Evolutionary conservation across 257 asterid genomes (phyloP).

Genomic region (Cynanchum wilfordii): DNA sequence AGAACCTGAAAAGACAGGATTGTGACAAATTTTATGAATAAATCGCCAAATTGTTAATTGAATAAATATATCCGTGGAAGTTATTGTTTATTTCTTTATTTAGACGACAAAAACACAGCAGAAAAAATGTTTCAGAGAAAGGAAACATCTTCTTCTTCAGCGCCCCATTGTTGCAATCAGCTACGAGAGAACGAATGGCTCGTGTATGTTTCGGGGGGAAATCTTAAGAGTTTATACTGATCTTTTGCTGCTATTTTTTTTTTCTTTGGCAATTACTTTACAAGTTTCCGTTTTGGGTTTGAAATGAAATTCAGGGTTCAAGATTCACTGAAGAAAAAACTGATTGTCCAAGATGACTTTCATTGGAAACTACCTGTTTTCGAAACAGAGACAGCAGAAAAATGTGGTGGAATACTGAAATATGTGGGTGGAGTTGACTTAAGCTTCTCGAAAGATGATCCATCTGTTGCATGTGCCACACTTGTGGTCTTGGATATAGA

Average conservation of each 20-base stretch:
- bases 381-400: slow-evolving; percentile 23
- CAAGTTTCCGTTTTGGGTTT: not conserved
- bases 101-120: too few relatives aligned
- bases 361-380: slow-evolving; percentile 45
- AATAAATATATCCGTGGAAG: too few relatives aligned
- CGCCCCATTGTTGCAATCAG: not conserved
- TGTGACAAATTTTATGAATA: too few relatives aligned
- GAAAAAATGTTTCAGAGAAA: not conserved
- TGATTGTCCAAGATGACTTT: slow-evolving; percentile 52
- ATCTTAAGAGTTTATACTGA: not conserved
- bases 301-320: slow-evolving; percentile 40
- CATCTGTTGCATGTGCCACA: slow-evolving; percentile 70
- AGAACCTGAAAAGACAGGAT: too few relatives aligned
- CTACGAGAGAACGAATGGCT: slow-evolving; percentile 2
- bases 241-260: not conserved
- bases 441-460: slow-evolving; percentile 71
- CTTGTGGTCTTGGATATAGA: slow-evolving; percentile 65
- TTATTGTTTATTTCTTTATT: too few relatives aligned
- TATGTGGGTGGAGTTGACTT: slow-evolving; percentile 85
- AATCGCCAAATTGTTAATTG: too few relatives aligned
- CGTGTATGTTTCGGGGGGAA: not conserved
- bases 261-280: not conserved
- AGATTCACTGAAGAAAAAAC: slow-evolving; percentile 47
- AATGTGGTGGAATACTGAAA: slow-evolving; percentile 32
- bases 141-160: not conserved